Evolutionary conservation across 495 filamentous ascomycete genomes (phyloP), one percentile per base, ranked within the genome.

Genomic region (Talaromyces proteolyticus): DNA sequence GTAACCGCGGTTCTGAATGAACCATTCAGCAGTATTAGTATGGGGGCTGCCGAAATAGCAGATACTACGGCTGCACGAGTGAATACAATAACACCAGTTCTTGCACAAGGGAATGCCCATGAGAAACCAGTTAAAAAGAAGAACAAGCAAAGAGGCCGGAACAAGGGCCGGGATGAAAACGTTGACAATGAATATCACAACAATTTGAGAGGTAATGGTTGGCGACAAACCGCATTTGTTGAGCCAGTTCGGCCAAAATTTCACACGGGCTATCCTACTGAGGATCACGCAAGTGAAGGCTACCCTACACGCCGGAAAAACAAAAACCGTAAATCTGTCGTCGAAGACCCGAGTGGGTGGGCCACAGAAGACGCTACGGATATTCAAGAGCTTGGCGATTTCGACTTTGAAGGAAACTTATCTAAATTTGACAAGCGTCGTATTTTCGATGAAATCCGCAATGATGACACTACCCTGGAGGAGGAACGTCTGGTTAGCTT

Each of bases 331-430:
- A 69, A 72, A 24, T 63, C 71, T 44, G 74, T 76, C 21, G 70
- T 73, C 10, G 78, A 79, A 19, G 75, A 85, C 53, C 78, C 87
- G 17, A 95, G 87, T 68, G 93, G 90, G 11, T 98, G 93, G 93
- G 91, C 89, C 36, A 96, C 92, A 0, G 93, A 95, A 62, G 91
- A 96, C 65, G 90, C 90, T 20, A 95, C 90, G 2, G 93, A 98
- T 65, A 90, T 95, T n/a, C 92, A 96, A 66, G 92, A 92, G 59
- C 75, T 88, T 68, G 88, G 86, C 1, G 92, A 97, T 52, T 97
- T 96, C 53, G 91, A 97, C 67, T 96, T 97, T 56, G 79, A 85
- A 54, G 84, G 80, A 19, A 89, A 88, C 53, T 73, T 96, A 11
- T 89, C 87, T 16, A 93, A 93, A 56, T 98, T 98, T 54, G 91